Conservation (phyloP, 108 stramenopile species). For the Skeletonema marinoi region DNA sequence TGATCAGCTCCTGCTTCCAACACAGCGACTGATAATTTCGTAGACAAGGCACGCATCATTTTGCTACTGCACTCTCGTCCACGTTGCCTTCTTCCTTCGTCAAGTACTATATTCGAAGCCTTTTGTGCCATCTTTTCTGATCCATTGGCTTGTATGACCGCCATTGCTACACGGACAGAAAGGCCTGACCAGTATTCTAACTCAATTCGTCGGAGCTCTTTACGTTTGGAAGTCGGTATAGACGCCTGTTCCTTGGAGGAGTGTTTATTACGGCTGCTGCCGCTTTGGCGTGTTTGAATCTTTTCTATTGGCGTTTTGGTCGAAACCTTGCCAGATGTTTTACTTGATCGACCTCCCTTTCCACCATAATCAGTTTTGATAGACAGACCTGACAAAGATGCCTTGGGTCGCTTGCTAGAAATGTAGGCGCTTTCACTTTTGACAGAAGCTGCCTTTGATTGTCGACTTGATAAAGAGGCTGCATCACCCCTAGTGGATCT, state of each 20-base stretch:
- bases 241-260: not conserved
- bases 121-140: not conserved
- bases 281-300: no score
- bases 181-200: not conserved
- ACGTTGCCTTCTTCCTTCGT: not conserved
- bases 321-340: not conserved
- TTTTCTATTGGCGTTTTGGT: not conserved
- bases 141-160: not conserved
- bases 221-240: not conserved
- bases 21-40: not conserved
- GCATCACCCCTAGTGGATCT: no score
- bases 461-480: no score
- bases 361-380: no score
- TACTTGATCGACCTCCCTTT: not conserved
- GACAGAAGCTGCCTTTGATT: not conserved
- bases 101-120: not conserved
- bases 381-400: not conserved
- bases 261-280: not conserved
- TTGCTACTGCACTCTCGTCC: not conserved
- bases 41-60: not conserved
- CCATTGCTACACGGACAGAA: not conserved
- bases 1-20: not conserved
- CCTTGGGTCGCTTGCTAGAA: not conserved
- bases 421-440: not conserved
- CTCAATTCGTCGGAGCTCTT: not conserved